Base-by-base conservation (phyloP, 345 rosid genomes). In the Gossypium anomalum region DNA sequence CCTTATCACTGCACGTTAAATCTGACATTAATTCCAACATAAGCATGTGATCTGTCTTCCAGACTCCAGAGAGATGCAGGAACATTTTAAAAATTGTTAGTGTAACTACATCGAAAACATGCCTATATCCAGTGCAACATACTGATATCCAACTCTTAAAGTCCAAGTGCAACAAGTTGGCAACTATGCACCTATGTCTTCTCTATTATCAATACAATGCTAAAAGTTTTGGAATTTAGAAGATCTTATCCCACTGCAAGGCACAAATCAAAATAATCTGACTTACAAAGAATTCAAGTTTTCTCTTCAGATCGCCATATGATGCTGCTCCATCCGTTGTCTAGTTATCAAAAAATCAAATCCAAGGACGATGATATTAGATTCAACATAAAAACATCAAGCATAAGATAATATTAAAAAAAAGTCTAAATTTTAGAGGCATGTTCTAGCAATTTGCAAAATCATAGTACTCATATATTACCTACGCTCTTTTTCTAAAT, bases 211-310 rank as follows among this genome's bases (percentile, higher is more conserved):
- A 49, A 47, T 13, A 49, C 6, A 14, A 47, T 34, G 41, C 41
- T 34, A 34, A 34, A 34, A 34, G 7, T 34, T 47, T 47, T 12
- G 51, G 51, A 14, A 49, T 49, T 13, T 3, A 49, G 17, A 10
- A 58, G 23, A 22, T 22, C 14, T n/a, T 11, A 3, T 22, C 5
- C 2, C 7, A 59, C 64, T 4, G 5, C 41, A 57, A 20, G 7
- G 38, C 8, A 9, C 3, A 45, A 45, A 43, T 7, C n/a, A 74
- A 13, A 58, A 3, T 9, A 9, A 41, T 4, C 23, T 19, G 16
- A 86, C 97, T 92, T 86, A 92, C 94, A 58, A 87, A 86, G 74
- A 75, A 59, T 38, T 83, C 86, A 71, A 89, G 79, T 78, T 92
- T 92, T 79, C 72, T 79, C 86, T 82, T 85, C 13, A 88, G 82